These are phyloP conservation scores for Geum urbanum DNA, from an alignment of 306 rosid genomes.

Conservation along the genomic window DNA sequence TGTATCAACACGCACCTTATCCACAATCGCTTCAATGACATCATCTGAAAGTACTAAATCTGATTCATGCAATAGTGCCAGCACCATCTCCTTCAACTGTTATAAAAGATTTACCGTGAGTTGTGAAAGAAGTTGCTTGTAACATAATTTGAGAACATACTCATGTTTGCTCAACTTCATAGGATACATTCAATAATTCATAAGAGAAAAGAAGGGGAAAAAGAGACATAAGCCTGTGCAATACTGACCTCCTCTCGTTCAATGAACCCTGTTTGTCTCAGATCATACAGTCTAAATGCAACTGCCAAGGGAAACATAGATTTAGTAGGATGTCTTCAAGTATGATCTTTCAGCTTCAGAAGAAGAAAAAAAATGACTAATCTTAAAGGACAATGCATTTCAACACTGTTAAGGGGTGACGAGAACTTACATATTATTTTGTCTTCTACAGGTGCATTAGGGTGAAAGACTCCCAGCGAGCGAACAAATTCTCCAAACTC, in stretches of 20 bases:
- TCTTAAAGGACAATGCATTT: background rate
- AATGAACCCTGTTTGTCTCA: conserved; percentile 74
- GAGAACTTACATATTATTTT: conserved; percentile 60
- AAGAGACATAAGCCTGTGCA: background rate
- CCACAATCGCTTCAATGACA: conserved; percentile 62
- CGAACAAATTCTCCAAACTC: conserved; percentile 86
- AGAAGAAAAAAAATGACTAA: background rate
- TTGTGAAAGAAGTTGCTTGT: conserved; percentile 1
- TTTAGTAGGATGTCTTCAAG: background rate
- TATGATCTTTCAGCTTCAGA: background rate
- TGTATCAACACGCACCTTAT: conserved; percentile 49
- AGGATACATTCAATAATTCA: background rate
- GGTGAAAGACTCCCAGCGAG: conserved; percentile 76
- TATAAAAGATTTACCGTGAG: conserved; percentile 14
- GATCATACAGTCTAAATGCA: conserved; percentile 79
- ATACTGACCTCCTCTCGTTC: conserved; percentile 70
- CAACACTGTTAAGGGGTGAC: background rate
- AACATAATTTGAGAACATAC: background rate
- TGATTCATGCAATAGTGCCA: conserved; percentile 77
- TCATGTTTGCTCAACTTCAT: background rate
- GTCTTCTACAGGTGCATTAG: conserved; percentile 60
- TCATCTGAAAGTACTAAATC: conserved; percentile 77
- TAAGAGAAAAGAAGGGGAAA: background rate
- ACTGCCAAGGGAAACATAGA: conserved; percentile 53
- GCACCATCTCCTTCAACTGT: conserved; percentile 88